These are phyloP conservation scores for Tilletia indica DNA, from an alignment of 1,284 basidiomycete genomes.

Conservation along the genomic window DNA sequence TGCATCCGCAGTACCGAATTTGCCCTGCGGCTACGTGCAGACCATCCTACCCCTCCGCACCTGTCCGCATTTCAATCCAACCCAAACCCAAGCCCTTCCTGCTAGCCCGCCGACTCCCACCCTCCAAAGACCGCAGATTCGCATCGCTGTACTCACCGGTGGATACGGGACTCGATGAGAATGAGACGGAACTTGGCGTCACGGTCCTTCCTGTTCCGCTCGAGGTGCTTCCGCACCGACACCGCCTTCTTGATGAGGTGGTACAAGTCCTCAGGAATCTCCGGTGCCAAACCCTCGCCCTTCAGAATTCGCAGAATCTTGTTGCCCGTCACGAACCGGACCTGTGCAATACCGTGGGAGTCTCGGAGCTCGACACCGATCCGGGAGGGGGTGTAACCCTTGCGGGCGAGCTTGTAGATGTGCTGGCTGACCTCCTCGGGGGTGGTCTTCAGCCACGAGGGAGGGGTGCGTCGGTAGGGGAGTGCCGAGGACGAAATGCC, in stretches of 20 bases:
- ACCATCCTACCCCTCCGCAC: too few species aligned
- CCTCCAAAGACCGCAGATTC: neutral
- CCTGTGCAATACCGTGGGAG: constrained; percentile 91
- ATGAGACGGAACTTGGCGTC: constrained; percentile 81
- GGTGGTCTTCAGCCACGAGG: constrained; percentile 94
- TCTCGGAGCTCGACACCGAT: constrained; percentile 98
- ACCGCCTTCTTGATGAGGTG: constrained; percentile 99
- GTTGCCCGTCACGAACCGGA: constrained; percentile 97
- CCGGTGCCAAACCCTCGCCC: constrained; percentile 88
- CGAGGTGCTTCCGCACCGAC: constrained; percentile 96
- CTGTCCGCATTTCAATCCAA: too few species aligned
- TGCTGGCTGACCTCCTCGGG: constrained; percentile 93
- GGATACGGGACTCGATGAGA: constrained; percentile 97
- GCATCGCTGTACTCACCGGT: constrained; percentile 61
- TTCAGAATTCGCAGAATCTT: constrained; percentile 99
- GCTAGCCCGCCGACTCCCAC: neutral
- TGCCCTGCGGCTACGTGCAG: too few species aligned
- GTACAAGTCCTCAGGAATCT: constrained; percentile 99
- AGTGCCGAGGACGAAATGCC: constrained; percentile 78
- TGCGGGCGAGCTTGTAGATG: constrained; percentile 94
- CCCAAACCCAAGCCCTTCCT: too few species aligned
- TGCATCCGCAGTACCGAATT: too few species aligned
- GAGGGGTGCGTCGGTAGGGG: constrained; percentile 91
- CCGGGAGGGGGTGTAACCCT: constrained; percentile 95
- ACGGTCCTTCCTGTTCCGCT: constrained; percentile 97